Evolutionary conservation across 1,139 yeast genomes (phyloP), one percentile per base, ranked within the genome.

Genomic region (Pichia terricola): DNA sequence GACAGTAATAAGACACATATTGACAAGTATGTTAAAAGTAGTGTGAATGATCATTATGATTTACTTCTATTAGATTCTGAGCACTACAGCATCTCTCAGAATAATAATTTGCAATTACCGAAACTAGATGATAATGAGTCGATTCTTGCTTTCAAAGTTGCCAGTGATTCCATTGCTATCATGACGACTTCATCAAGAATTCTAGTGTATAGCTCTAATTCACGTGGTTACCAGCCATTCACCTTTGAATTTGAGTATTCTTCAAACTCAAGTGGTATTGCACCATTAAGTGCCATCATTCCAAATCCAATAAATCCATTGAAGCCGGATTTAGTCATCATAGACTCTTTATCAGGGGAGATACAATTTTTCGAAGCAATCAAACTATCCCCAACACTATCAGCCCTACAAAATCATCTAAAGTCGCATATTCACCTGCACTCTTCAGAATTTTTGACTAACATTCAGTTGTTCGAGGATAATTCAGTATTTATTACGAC

Each of bases 401-500:
- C 54, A 34, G 46, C 55, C 4, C 69, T 75, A 41, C 68, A 71
- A 53, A 70, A 70, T 53, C 71, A 69, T 43, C 46, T 50, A 10
- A 33, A 40, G 4, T 53, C 65, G n/a, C 50, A 54, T 5, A 50
- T 77, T 30, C 67, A 65, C 4, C 58, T 80, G 16, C 56, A 63
- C 8, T 70, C 68, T 40, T 73, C 75, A 30, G 94, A 85, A 57
- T 62, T 63, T 40, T 68, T 86, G 28, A 75, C 79, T 1, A 59
- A 70, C 38, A 74, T 81, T 2, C 75, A 78, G 48, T 77, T 75
- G 50, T 71, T 81, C 16, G 89, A 83, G 52, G 91, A 94, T 0
- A 79, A 84, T 3, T 95, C 95, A 1, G 65, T 87, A 5, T 68
- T 81, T 1, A 60, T 84, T 9, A 75, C 88, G 5, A 86, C 96